Evolutionary conservation across 495 filamentous ascomycete species (phyloP).

Genomic region (Rhypophila decipiens): DNA sequence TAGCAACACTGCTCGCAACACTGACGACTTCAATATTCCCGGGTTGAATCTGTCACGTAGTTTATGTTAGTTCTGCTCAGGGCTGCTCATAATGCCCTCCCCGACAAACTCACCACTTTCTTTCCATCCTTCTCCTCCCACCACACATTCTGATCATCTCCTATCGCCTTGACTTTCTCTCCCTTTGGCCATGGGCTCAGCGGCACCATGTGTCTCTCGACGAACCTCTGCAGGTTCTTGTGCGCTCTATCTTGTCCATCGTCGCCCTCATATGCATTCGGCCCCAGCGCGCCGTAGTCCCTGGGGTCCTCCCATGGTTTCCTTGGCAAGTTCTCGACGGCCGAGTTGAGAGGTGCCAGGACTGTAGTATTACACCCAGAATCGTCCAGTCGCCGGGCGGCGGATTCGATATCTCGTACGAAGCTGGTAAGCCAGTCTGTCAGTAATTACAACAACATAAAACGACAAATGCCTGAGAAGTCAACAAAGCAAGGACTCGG

Average conservation of each 20-base stretch:
- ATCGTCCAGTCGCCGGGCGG: slow-evolving; percentile 67
- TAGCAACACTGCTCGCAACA: slow-evolving; percentile 65
- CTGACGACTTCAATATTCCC: slow-evolving; percentile 66
- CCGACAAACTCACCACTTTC: slow-evolving; percentile 51
- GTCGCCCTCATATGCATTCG: slow-evolving; percentile 72
- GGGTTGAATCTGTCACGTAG: slow-evolving; percentile 84
- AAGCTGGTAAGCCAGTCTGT: too few species aligned
- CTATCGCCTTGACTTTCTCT: slow-evolving; percentile 64
- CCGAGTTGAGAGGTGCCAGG: slow-evolving; percentile 79
- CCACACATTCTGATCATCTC: slow-evolving; percentile 61
- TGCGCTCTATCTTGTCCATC: slow-evolving; percentile 75
- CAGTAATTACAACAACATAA: background rate
- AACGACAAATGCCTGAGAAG: background rate
- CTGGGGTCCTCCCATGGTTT: slow-evolving; percentile 92
- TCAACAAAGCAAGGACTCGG: background rate
- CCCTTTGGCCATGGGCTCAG: slow-evolving; percentile 73
- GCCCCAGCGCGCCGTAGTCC: slow-evolving; percentile 68
- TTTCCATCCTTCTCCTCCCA: slow-evolving; percentile 71
- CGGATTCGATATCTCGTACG: slow-evolving; percentile 68
- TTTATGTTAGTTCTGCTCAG: too few species aligned
- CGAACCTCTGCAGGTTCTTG: slow-evolving; percentile 73
- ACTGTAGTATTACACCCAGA: slow-evolving; percentile 72
- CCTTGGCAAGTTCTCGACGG: slow-evolving; percentile 67
- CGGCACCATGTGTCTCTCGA: slow-evolving; percentile 78
- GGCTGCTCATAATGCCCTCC: too few species aligned